Conservation (phyloP, 2,329 filamentous ascomycete genomes). For the Zopfia rhizophila region DNA sequence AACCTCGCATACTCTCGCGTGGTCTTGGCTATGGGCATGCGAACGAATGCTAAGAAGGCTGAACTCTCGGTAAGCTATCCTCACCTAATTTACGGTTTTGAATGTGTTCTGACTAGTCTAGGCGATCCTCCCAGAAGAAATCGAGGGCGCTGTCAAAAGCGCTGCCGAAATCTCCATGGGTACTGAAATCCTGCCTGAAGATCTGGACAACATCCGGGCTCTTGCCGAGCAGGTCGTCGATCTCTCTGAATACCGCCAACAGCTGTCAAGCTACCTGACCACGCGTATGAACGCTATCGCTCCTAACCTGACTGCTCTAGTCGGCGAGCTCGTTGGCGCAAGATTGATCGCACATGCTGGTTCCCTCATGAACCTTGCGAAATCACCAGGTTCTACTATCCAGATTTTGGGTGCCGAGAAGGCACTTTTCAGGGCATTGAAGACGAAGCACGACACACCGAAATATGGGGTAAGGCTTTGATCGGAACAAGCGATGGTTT, state of each 20-base stretch:
- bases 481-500: too few relatives aligned
- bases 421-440: constrained; percentile 95
- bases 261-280: constrained; percentile 88
- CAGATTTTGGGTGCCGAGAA: constrained; percentile 99
- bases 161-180: constrained; percentile 98
- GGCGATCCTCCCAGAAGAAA: constrained; percentile 91
- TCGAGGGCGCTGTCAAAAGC: constrained; percentile 89
- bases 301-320: constrained; percentile 91
- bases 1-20: constrained; percentile 93
- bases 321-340: constrained; percentile 93
- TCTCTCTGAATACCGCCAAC: constrained; percentile 88
- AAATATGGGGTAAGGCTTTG: constrained; percentile 82
- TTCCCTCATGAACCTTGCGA: constrained; percentile 93
- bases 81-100: too few relatives aligned
- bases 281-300: constrained; percentile 97
- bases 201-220: constrained; percentile 90
- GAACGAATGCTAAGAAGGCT: constrained; percentile 77
- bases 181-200: constrained; percentile 92
- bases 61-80: constrained; percentile 71
- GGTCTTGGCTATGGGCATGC: constrained; percentile 88
- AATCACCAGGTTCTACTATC: constrained; percentile 93
- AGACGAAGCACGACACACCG: constrained; percentile 99
- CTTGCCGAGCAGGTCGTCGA: constrained; percentile 93
- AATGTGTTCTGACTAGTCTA: too few relatives aligned
- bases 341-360: constrained; percentile 94